A percentile compares a stretch with the other conserved stretches of the same genome.
phyloP scores from a whole-genome alignment of 306 rosid genomes.

The Carpinus fangiana region DNA sequence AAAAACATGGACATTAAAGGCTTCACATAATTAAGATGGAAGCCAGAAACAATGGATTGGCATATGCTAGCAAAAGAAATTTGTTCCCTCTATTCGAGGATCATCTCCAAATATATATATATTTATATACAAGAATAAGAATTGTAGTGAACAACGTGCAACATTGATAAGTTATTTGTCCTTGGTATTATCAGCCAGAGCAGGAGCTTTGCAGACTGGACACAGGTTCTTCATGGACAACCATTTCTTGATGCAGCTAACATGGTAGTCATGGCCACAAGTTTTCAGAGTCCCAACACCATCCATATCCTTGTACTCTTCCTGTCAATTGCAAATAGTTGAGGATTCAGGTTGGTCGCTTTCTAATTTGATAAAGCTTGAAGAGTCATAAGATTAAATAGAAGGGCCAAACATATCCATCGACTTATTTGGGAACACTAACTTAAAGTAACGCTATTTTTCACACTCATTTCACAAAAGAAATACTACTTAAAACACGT shows the following conservation, averaged over 20 bases:
- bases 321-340: slow-evolving; percentile 45
- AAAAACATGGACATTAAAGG: slow-evolving; percentile 27
- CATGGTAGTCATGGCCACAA: slow-evolving; percentile 85
- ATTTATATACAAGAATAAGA: slow-evolving; percentile 41
- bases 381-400: no score
- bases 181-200: slow-evolving; percentile 46
- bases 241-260: slow-evolving; percentile 82
- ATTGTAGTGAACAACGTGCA: slow-evolving; percentile 6
- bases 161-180: slow-evolving; percentile 40
- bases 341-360: background rate
- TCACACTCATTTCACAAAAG: no score
- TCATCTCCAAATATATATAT: slow-evolving; percentile 40
- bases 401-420: no score
- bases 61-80: slow-evolving; percentile 33
- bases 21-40: slow-evolving; percentile 45
- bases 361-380: background rate
- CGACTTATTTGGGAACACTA: no score
- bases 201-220: slow-evolving; percentile 77
- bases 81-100: slow-evolving; percentile 42
- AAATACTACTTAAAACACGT: no score
- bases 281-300: slow-evolving; percentile 68
- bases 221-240: slow-evolving; percentile 71
- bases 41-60: slow-evolving; percentile 50
- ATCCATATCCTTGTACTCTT: slow-evolving; percentile 80
- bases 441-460: no score